Evolutionary conservation across 2,329 filamentous ascomycete species (phyloP), one percentile per base, ranked within the genome.

Genomic region (Magnaporthiopsis incrustans): DNA sequence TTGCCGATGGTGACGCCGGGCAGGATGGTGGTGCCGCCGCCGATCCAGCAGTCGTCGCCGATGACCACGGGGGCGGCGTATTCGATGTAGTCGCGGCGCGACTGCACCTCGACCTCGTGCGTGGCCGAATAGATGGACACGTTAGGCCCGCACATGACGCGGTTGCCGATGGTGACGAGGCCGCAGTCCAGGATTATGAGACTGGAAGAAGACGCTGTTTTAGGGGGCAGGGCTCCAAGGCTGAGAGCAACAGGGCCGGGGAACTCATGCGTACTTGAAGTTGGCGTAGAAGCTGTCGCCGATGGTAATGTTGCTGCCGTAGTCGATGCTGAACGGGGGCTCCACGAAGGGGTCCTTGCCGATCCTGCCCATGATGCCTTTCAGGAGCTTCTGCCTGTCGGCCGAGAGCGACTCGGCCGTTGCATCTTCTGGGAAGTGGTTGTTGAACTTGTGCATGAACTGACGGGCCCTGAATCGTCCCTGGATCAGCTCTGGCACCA

Each of bases 131-230:
- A 91, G 64, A 95, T 82, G 61, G 79, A 84, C 0, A 93, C 89
- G 69, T 86, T 88, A 0, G 90, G 89, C 0, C 89, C 91, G 64
- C 93, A 81, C 67, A 90, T 76, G 1, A 89, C 90, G 33, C 90
- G 83, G 32, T 88, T 81, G 0, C 90, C 90, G 60, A 93, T 89
- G 66, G 92, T 87, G 2, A 85, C 85, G 64, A 82, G 71, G 65
- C 79, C 81, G 50, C n/a, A 22, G 32, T 14, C 26, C 1, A 22
- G 32, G 26, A 62, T 35, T 30, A n/a, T 8, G 26, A 60, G 26
- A 7, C 18, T 10, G 15, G 15, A 27, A 30, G 8, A 32, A 22
- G 7, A n/a, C 5, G 18, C 33, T 30, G 33, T 35, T 10, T 22
- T 33, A 18, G 44, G 33, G 33, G 12, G 3, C 12, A 12, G 22